Evolutionary conservation across 2,329 filamentous ascomycete species (phyloP).

Genomic region (Talaromyces sp.): DNA sequence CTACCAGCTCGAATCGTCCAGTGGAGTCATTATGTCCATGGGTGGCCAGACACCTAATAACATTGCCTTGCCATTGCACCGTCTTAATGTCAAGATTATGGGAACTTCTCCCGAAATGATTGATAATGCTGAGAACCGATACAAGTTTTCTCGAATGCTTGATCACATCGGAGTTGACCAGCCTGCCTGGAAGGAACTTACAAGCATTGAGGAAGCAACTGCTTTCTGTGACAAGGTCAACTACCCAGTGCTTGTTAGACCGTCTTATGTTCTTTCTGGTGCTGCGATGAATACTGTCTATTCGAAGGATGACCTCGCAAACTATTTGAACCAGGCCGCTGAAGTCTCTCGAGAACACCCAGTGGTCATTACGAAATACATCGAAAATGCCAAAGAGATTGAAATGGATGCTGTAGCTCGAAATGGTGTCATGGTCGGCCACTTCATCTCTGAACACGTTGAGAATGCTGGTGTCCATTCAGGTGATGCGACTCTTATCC

Average conservation of each 20-base stretch:
- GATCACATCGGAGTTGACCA: conserved; percentile 93
- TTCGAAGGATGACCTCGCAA: conserved; percentile 84
- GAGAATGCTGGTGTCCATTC: conserved; percentile 99
- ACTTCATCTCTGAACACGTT: conserved; percentile 98
- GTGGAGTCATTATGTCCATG: conserved; percentile 88
- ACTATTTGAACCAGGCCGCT: conserved; percentile 81
- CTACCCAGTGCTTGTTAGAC: conserved; percentile 90
- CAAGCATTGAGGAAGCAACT: conserved; percentile 84
- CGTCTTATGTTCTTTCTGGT: conserved; percentile 93
- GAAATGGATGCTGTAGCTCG: conserved; percentile 98
- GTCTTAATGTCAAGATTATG: conserved; percentile 83
- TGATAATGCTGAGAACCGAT: conserved; percentile 92
- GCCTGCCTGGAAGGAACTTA: conserved; percentile 96
- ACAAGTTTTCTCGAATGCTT: conserved; percentile 98
- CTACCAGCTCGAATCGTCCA: conserved; percentile 77
- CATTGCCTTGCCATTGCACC: conserved; percentile 83
- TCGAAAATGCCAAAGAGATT: conserved; percentile 98
- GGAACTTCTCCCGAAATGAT: conserved; percentile 99
- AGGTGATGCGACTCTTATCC: conserved; percentile 90
- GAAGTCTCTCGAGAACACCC: conserved; percentile 94
- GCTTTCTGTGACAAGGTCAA: conserved; percentile 81
- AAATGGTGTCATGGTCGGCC: conserved; percentile 82
- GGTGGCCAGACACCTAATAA: conserved; percentile 98
- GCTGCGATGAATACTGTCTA: conserved; percentile 99
- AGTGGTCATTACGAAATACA: conserved; percentile 98